These are phyloP conservation scores for Alternaria gaisen DNA, from an alignment of 2,329 filamentous ascomycete genomes.

Conservation along the genomic window DNA sequence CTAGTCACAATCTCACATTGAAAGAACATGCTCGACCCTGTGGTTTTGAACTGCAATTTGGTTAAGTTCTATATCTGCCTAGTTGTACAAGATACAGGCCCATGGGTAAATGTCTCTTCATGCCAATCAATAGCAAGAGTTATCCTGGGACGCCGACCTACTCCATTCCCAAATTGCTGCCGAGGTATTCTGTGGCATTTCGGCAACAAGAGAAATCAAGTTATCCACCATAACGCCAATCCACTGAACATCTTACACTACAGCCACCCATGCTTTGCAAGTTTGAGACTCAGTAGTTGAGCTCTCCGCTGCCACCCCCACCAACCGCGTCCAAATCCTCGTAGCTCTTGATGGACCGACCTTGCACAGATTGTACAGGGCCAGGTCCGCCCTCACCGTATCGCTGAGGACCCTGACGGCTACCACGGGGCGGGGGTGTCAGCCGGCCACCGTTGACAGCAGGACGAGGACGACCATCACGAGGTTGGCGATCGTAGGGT, in stretches of 20 bases:
- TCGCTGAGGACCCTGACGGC: conserved; percentile 63
- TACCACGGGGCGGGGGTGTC: conserved; percentile 61
- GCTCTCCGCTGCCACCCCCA: conserved; percentile 73
- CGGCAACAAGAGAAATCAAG: conserved; percentile 19
- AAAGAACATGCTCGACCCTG: neutral
- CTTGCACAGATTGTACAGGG: conserved; percentile 89
- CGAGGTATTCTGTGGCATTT: conserved; percentile 20
- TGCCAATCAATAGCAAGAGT: conserved; percentile 1
- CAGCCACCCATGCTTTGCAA: conserved; percentile 4
- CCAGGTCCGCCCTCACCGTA: conserved; percentile 81
- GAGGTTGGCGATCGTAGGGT: conserved; percentile 53
- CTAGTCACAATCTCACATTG: neutral
- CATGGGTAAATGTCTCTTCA: conserved; percentile 7
- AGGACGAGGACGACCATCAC: conserved; percentile 57
- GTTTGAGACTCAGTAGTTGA: conserved; percentile 75
- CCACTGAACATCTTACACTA: conserved; percentile 21
- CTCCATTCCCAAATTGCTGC: conserved; percentile 10
- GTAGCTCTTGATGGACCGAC: conserved; percentile 93
- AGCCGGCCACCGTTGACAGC: conserved; percentile 57
- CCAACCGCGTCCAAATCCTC: conserved; percentile 89
- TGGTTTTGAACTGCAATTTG: conserved; percentile 8
- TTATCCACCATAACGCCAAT: conserved; percentile 27
- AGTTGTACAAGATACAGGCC: conserved; percentile 12
- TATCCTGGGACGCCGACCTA: conserved; percentile 16
- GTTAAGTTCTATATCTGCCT: conserved; percentile 6